Percentiles rank a stretch among this genome's conserved stretches.
Evolutionary conservation across 176 grass and related monocot species (phyloP).

Genomic region (Tillandsia fasciculata): DNA sequence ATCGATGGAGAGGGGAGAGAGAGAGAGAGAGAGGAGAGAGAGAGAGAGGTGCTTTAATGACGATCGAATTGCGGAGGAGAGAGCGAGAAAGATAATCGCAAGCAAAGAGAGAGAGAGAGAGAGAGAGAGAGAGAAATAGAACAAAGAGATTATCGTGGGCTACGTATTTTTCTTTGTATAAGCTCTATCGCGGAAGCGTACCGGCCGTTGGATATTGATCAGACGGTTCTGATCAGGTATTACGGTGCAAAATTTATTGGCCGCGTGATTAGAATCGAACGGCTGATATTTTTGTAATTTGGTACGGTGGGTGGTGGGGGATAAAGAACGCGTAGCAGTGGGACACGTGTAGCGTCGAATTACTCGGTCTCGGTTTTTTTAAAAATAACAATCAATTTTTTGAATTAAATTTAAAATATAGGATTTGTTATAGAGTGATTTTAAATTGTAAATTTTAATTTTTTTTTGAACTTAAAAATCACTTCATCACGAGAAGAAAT

Average conservation of each 20-base stretch:
- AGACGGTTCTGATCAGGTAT: too few species aligned
- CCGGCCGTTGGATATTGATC: not conserved
- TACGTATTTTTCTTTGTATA: not conserved
- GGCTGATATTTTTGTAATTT: too few species aligned
- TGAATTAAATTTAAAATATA: too few species aligned
- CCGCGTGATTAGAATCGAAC: too few species aligned
- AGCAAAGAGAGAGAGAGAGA: not conserved
- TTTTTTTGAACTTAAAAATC: too few species aligned
- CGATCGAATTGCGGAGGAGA: slow-evolving; percentile 1
- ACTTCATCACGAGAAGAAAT: too few species aligned
- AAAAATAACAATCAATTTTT: too few species aligned
- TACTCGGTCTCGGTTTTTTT: too few species aligned
- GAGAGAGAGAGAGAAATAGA: not conserved
- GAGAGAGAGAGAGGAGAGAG: not conserved
- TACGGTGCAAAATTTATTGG: too few species aligned
- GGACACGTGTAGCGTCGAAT: not conserved
- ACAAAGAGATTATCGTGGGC: not conserved
- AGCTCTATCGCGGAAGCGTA: not conserved
- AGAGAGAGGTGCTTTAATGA: not conserved
- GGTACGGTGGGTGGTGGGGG: too few species aligned
- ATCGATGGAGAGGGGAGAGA: not conserved
- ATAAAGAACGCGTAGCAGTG: not conserved
- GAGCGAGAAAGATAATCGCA: not conserved
- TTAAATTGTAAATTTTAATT: too few species aligned
- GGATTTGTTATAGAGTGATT: too few species aligned